These are phyloP conservation scores for Cyathus striatus DNA, from an alignment of 768 basidiomycete species.

Conservation along the genomic window DNA sequence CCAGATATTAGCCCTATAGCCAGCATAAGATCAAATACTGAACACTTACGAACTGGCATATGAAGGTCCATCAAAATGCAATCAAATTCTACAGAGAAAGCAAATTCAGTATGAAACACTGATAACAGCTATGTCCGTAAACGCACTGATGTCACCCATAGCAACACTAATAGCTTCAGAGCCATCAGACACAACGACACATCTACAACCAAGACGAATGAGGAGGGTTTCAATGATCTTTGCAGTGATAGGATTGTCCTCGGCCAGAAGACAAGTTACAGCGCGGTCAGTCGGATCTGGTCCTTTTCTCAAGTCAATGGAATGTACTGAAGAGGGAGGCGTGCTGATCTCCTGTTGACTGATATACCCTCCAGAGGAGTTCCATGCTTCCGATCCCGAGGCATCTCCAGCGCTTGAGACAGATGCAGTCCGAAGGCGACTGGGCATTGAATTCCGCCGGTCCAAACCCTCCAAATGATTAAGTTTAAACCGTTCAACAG, in stretches of 20 bases:
- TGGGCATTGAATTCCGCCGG: conserved; percentile 80
- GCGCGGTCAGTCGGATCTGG: conserved; percentile 80
- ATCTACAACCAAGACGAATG: conserved; percentile 90
- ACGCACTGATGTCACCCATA: conserved; percentile 95
- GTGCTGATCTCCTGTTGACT: conserved; percentile 59
- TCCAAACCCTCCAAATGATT: conserved; percentile 75
- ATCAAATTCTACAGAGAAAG: conserved; percentile 76
- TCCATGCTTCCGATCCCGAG: conserved; percentile 73
- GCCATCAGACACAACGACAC: conserved; percentile 93
- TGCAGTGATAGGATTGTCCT: conserved; percentile 96
- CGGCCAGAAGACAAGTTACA: conserved; percentile 92
- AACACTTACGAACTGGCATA: conserved; percentile 82
- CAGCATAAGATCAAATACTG: neutral
- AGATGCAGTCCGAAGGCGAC: conserved; percentile 81
- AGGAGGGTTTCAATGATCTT: conserved; percentile 96
- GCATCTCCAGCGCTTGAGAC: conserved; percentile 79
- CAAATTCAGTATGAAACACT: conserved; percentile 16
- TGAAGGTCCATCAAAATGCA: conserved; percentile 94
- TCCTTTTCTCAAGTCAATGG: conserved; percentile 72
- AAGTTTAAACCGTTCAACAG: conserved; percentile 84
- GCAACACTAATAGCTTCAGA: conserved; percentile 96
- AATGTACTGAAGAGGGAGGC: conserved; percentile 81
- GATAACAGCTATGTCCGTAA: conserved; percentile 5
- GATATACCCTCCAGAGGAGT: conserved; percentile 48
- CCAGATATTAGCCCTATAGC: conserved; percentile 3